Percentiles rank a stretch among this genome's conserved stretches.
Evolutionary conservation across 108 stramenopile species (phyloP).

Genomic region (Nitzschia palea): DNA sequence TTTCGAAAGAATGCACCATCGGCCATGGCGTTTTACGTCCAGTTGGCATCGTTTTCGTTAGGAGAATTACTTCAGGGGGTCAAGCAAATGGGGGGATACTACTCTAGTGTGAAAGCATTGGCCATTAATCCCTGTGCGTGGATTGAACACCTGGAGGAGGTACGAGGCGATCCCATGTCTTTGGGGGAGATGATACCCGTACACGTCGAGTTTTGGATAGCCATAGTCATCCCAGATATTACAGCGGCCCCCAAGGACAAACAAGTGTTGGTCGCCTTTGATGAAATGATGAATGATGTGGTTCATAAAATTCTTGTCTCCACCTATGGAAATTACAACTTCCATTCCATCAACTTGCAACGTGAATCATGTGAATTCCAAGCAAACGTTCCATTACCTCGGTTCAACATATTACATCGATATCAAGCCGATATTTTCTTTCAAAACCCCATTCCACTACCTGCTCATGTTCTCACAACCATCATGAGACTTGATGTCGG

Average conservation of each 20-base stretch:
- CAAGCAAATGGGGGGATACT: not conserved
- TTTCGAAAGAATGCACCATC: not conserved
- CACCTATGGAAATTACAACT: not conserved
- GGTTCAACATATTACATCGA: conserved; percentile 1
- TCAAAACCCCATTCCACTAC: not conserved
- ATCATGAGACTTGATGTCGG: not conserved
- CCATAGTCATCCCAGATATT: not conserved
- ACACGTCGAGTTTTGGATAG: conserved; percentile 1
- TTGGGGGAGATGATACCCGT: not conserved
- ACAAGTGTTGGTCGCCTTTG: not conserved
- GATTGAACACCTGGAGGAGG: not conserved
- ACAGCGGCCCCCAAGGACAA: not conserved
- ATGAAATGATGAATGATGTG: not conserved
- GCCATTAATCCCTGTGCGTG: conserved; percentile 1
- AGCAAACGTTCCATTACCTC: not conserved
- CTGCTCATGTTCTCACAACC: not conserved
- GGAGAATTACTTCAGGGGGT: not conserved
- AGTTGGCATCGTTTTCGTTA: not conserved
- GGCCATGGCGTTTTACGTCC: not conserved
- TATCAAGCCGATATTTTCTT: not conserved
- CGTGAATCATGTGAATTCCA: not conserved
- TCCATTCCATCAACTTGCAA: conserved; percentile 5
- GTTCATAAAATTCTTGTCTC: not conserved
- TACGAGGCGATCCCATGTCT: not conserved
- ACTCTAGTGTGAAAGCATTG: not conserved